Percentiles rank a stretch among this genome's conserved stretches.
These are phyloP conservation scores for Fusarium scirpi DNA, from an alignment of 2,329 filamentous ascomycete species.

Conservation along the genomic window DNA sequence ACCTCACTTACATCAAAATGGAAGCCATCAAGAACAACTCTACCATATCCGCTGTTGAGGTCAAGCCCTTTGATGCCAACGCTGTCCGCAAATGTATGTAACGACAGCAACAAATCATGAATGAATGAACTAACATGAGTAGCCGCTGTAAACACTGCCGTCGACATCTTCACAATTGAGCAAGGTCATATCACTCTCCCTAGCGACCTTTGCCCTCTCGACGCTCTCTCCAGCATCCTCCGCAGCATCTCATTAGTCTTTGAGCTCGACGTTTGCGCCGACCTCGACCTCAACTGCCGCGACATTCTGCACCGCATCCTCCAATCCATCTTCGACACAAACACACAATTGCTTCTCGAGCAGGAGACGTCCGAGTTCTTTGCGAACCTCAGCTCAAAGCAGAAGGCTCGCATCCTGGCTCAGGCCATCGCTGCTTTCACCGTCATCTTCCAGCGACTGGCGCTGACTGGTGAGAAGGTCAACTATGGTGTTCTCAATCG, in stretches of 20 bases:
- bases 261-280: conserved; percentile 40
- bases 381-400: conserved; percentile 39
- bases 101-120: too few species aligned
- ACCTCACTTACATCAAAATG: conserved; percentile 33
- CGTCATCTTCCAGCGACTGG: conserved; percentile 43
- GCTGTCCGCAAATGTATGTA: conserved; percentile 31
- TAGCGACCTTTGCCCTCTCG: conserved; percentile 42
- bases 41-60: conserved; percentile 32
- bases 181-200: conserved; percentile 43
- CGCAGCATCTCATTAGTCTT: conserved; percentile 41
- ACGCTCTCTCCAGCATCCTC: conserved; percentile 41
- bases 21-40: conserved; percentile 42
- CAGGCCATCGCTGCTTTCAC: conserved; percentile 45
- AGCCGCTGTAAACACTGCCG: conserved; percentile 43
- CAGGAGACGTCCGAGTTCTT: conserved; percentile 47
- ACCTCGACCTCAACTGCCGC: conserved; percentile 43
- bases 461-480: conserved; percentile 41
- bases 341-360: conserved; percentile 44
- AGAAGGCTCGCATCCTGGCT: conserved; percentile 44
- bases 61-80: conserved; percentile 25
- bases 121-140: conserved; percentile 23
- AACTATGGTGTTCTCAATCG: conserved; percentile 45
- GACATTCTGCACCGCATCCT: conserved; percentile 45
- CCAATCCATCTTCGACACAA: conserved; percentile 47
- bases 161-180: conserved; percentile 41